These are phyloP conservation scores for Coniferiporia sulphurascens DNA, from an alignment of 1,284 basidiomycete species.

Conservation along the genomic window DNA sequence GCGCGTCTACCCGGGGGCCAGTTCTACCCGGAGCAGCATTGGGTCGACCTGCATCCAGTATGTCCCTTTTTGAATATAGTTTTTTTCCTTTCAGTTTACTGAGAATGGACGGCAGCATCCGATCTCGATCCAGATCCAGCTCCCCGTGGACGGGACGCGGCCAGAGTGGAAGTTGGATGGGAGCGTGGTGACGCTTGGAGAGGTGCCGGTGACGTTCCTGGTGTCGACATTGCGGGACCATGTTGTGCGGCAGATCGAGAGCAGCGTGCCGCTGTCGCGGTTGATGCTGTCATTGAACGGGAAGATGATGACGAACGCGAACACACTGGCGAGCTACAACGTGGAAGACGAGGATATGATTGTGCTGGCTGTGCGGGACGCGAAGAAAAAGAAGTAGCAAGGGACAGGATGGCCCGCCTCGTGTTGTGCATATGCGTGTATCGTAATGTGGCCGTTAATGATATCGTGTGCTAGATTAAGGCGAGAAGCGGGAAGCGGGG, in stretches of 20 bases:
- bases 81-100: too few relatives aligned
- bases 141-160: conserved; percentile 75
- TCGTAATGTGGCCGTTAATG: neutral
- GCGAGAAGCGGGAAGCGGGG: neutral
- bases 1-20: conserved; percentile 78
- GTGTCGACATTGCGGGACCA: conserved; percentile 86
- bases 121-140: conserved; percentile 76
- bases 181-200: conserved; percentile 65
- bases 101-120: conserved; percentile 46
- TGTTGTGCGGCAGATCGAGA: conserved; percentile 72
- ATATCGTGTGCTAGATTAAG: too few relatives aligned
- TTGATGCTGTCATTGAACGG: conserved; percentile 74
- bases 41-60: conserved; percentile 78
- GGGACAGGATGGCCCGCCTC: neutral
- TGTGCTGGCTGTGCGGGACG: conserved; percentile 69
- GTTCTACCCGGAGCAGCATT: conserved; percentile 79
- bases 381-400: conserved; percentile 58
- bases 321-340: conserved; percentile 82
- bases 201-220: conserved; percentile 75
- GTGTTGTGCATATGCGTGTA: neutral
- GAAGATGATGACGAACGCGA: conserved; percentile 82
- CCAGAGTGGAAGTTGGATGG: conserved; percentile 93
- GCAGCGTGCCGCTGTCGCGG: conserved; percentile 69
- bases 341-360: conserved; percentile 84
- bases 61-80: too few relatives aligned